A percentile compares a stretch with the other conserved stretches of the same genome.
Conservation (phyloP, 2,329 filamentous ascomycete species). For the Arthrinium puccinioides region DNA sequence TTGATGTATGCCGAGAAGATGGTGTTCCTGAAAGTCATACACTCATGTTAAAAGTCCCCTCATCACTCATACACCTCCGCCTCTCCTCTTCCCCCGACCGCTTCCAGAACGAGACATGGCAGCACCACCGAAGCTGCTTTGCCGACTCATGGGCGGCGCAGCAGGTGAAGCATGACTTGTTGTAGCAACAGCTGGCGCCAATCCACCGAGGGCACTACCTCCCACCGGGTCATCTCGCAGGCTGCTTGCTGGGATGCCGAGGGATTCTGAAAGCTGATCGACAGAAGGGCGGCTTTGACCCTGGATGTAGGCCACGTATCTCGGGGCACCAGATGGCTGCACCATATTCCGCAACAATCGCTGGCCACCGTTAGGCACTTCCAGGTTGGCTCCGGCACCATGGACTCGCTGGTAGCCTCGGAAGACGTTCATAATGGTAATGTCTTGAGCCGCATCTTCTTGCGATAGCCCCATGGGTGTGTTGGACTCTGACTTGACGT, state of each 20-base stretch:
- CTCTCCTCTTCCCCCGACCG: conserved; percentile 16
- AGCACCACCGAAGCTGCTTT: conserved; percentile 47
- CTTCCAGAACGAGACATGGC: conserved; percentile 49
- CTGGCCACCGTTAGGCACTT: conserved; percentile 44
- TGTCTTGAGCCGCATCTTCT: conserved; percentile 47
- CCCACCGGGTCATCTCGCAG: conserved; percentile 32
- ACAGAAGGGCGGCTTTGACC: conserved; percentile 35
- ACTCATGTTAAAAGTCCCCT: no score
- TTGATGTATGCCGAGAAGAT: no score
- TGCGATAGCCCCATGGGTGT: conserved; percentile 42
- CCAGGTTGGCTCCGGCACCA: conserved; percentile 49
- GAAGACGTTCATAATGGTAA: conserved; percentile 51
- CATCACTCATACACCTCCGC: no score
- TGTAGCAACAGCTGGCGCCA: conserved; percentile 10
- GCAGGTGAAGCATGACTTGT: conserved; percentile 19
- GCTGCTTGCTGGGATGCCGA: conserved; percentile 40
- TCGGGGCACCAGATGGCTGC: conserved; percentile 36
- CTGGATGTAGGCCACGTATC: conserved; percentile 41
- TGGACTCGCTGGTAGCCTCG: conserved; percentile 47
- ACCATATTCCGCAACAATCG: conserved; percentile 49
- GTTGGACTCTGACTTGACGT: conserved; percentile 47
- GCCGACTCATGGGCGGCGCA: conserved; percentile 47
- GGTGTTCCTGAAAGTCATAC: no score
- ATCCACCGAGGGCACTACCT: conserved; percentile 16
- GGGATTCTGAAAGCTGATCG: conserved; percentile 40